Base-by-base conservation (phyloP, 2,329 filamentous ascomycete species). In the Diaporthe aspalathi region DNA sequence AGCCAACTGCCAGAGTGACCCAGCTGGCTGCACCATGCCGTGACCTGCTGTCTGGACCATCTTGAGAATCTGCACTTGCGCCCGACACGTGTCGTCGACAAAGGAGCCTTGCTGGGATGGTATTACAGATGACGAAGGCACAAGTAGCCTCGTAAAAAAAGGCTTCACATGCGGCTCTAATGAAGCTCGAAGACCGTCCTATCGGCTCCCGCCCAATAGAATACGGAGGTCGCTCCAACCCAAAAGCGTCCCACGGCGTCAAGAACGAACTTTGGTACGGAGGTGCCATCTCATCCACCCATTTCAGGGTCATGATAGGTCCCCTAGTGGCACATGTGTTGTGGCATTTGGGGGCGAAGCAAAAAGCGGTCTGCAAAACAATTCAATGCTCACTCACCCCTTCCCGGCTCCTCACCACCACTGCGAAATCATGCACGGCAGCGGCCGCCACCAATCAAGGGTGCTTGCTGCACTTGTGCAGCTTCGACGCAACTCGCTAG, bases 321-420 rank as follows among this genome's bases (percentile, higher is more conserved):
- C 16, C 38, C 43, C 22, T 12, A 60, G 56, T 60, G 43, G 38
- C 38, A 60, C 38, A 60, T 27, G 38, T 60, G 38, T 43, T 60
- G 22, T 27, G 14, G 24, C 56, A 45, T 20, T 38, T 60, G 56
- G 56, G 54, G 56, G 56, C 56, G 56, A 45, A 60, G 56, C 56
- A 60, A 60, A 60, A 24, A 60, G 56, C 56, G 56, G 56, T 60
- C 56, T 60, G 56, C 56, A 60, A 9, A 24, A 45, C 16, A 43
- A 8, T 45, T 60, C 38, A 45, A 60, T 45, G 38, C 56, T 60
- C 38, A 45, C 32, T n/a, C n/a, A n/a, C 56, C 35, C 35, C 24
- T 50, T 50, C 38, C 6, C 20, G 29, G 38, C 38, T 29, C 22
- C 56, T 60, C 56, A 45, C 56, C 38, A 60, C 56, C 56, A 45